phyloP scores from a whole-genome alignment of 331 rosid genomes.

The Malus hybrid region DNA sequence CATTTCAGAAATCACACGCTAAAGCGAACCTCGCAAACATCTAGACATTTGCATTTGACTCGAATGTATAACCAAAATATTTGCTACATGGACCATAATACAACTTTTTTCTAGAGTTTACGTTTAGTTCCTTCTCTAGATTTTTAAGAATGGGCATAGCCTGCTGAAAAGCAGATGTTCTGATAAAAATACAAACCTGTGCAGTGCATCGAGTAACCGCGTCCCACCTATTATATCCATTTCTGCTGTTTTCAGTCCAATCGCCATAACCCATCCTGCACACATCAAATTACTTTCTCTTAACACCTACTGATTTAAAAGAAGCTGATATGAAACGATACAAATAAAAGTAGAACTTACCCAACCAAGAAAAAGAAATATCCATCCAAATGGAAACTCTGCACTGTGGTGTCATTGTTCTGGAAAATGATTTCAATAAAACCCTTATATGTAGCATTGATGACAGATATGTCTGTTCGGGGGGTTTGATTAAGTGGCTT shows the following conservation, averaged over 20 bases:
- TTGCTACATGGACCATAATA: too few species aligned
- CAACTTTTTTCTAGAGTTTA: too few species aligned
- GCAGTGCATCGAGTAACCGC: conserved; percentile 64
- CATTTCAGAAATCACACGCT: background rate
- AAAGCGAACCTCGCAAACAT: background rate
- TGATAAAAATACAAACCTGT: conserved; percentile 43
- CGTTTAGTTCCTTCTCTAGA: too few species aligned
- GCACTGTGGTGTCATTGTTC: conserved; percentile 69
- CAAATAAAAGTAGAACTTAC: conserved; percentile 33
- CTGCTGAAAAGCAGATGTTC: too few species aligned
- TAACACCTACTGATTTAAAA: background rate
- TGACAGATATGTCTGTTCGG: conserved; percentile 52
- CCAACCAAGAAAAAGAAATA: conserved; percentile 73
- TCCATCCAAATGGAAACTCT: conserved; percentile 73
- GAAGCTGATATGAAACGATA: background rate
- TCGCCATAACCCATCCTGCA: conserved; percentile 69
- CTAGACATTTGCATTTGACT: background rate
- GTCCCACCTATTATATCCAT: conserved; percentile 74
- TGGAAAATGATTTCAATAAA: conserved; percentile 79
- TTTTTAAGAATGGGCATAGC: too few species aligned
- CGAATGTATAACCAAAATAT: background rate
- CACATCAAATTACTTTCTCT: conserved; percentile 16
- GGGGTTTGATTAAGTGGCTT: conserved; percentile 49
- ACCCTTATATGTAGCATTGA: conserved; percentile 80
- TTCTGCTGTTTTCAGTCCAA: conserved; percentile 66